phyloP scores from a whole-genome alignment of 306 rosid species.

The Herpetospermum pedunculosum region DNA sequence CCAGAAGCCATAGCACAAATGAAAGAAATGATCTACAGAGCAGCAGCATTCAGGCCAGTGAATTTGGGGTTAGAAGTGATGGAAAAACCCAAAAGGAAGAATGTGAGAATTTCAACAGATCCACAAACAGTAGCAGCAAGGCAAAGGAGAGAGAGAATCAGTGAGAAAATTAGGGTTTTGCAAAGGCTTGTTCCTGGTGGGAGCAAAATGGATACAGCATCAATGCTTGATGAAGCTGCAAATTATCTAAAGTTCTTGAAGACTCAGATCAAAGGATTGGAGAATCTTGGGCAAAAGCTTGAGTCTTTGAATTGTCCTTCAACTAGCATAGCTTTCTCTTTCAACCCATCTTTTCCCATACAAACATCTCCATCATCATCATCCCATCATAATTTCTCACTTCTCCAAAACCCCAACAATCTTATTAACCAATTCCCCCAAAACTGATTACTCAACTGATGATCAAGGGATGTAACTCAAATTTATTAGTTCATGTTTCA shows the following conservation, averaged over 20 bases:
- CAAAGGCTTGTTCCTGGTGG: constrained; percentile 95
- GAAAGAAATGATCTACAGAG: constrained; percentile 91
- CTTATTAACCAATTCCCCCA: not conserved
- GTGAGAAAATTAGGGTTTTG: constrained; percentile 78
- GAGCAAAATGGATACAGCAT: constrained; percentile 94
- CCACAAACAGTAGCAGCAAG: constrained; percentile 98
- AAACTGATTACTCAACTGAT: not conserved
- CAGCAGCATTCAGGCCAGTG: constrained; percentile 91
- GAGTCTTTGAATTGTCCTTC: constrained; percentile 49
- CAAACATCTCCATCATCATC: constrained; percentile 21
- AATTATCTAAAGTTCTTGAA: constrained; percentile 79
- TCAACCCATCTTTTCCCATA: constrained; percentile 80
- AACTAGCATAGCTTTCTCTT: constrained; percentile 61
- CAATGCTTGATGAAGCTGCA: constrained; percentile 97
- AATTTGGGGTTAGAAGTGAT: constrained; percentile 49
- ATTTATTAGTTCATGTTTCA: not conserved
- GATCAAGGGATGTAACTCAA: not conserved
- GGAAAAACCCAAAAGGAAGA: constrained; percentile 77
- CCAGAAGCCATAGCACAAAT: constrained; percentile 83
- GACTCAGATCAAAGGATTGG: constrained; percentile 72
- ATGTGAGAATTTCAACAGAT: constrained; percentile 71
- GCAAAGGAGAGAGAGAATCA: constrained; percentile 80
- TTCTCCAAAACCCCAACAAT: constrained; percentile 32
- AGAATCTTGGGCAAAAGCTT: constrained; percentile 56
- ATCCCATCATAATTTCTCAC: constrained; percentile 15